Percentiles rank a stretch among this genome's conserved stretches.
phyloP scores from a whole-genome alignment of 176 grass and related monocot species.

The Oryza brachyantha region DNA sequence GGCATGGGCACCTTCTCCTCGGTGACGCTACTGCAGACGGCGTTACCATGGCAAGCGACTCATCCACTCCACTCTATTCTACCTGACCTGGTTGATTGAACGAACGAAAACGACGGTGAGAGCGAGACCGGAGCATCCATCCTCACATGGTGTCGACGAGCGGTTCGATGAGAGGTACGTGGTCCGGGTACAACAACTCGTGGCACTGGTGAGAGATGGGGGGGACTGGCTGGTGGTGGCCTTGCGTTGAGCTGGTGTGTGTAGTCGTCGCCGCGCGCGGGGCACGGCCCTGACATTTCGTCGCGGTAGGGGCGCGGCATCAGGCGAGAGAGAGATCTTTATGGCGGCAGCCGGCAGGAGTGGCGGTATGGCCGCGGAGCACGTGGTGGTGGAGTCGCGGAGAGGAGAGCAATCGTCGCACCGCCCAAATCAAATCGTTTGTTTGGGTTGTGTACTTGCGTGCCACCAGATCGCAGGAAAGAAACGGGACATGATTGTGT shows the following conservation, averaged over 20 bases:
- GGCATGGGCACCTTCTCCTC: neutral
- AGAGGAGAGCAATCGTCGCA: neutral
- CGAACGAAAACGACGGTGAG: neutral
- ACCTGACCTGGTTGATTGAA: neutral
- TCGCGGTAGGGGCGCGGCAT: neutral
- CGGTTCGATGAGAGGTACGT: neutral
- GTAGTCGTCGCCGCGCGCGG: slow-evolving; percentile 2
- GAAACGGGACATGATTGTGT: neutral
- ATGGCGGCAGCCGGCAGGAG: neutral
- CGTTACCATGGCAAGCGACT: neutral
- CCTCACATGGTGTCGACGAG: neutral
- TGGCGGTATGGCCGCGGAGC: neutral
- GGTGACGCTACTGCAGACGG: neutral
- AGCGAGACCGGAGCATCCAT: neutral
- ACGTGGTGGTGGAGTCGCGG: neutral
- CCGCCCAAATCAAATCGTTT: neutral
- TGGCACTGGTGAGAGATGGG: neutral
- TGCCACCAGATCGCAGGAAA: neutral
- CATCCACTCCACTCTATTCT: too few relatives aligned
- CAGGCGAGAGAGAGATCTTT: slow-evolving; percentile 2
- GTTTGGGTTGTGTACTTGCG: neutral
- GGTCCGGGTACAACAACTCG: neutral
- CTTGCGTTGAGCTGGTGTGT: neutral
- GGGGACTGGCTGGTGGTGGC: too few relatives aligned
- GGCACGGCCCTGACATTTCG: slow-evolving; percentile 25